phyloP scores from a whole-genome alignment of 805 yeast species.

The Candida silvicultrix region DNA sequence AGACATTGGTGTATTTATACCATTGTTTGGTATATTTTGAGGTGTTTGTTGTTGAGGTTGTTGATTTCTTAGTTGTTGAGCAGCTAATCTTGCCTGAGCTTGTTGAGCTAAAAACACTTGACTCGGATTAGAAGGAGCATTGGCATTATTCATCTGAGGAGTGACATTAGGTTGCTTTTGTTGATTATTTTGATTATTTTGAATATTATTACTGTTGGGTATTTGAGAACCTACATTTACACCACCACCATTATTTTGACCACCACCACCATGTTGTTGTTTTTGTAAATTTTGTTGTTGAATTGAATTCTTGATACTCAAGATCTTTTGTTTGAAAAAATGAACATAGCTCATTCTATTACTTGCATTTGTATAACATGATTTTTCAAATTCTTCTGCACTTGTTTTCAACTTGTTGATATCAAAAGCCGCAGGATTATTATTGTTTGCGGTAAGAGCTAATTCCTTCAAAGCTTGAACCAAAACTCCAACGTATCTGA shows the following conservation, averaged over 20 bases:
- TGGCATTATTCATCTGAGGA: neutral
- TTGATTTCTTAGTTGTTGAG: conserved; percentile 34
- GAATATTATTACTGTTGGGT: too few relatives aligned
- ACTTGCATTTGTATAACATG: conserved; percentile 51
- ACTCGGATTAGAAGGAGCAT: conserved; percentile 19
- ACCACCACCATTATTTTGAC: too few relatives aligned
- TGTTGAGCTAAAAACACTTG: conserved; percentile 39
- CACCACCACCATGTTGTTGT: conserved; percentile 15
- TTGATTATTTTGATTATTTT: conserved; percentile 13
- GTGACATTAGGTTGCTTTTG: conserved; percentile 3
- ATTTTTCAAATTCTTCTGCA: conserved; percentile 69
- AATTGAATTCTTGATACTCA: conserved; percentile 18
- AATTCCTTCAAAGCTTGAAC: conserved; percentile 19
- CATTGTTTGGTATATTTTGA: neutral
- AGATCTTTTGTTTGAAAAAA: conserved; percentile 26
- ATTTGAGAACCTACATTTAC: too few relatives aligned
- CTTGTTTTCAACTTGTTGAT: conserved; percentile 40
- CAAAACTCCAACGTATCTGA: conserved; percentile 17
- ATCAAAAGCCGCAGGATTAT: conserved; percentile 18
- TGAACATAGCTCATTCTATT: conserved; percentile 54
- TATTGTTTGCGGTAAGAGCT: conserved; percentile 9
- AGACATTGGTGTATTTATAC: neutral
- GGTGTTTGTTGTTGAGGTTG: conserved; percentile 12
- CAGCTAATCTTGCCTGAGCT: conserved; percentile 46
- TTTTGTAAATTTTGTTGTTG: conserved; percentile 12